A percentile compares a stretch with the other conserved stretches of the same genome.
Conservation (phyloP, 1,284 basidiomycete species). For the Termitomyces sp. region DNA sequence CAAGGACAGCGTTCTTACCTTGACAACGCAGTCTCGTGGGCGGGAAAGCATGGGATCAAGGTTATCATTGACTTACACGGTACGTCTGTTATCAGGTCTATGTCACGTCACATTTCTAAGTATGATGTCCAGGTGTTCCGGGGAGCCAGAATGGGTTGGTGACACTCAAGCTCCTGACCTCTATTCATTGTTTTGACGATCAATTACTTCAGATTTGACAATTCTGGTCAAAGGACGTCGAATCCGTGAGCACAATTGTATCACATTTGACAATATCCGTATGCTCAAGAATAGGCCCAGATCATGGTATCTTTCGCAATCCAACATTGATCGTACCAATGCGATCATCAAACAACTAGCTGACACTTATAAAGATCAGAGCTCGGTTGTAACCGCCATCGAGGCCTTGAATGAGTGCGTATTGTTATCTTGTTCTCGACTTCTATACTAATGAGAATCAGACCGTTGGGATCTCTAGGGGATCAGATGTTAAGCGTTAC, state of each 20-base stretch:
- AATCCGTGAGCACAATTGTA: constrained; percentile 39
- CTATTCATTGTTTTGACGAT: not conserved
- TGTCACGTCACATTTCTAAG: not conserved
- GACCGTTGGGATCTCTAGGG: constrained; percentile 75
- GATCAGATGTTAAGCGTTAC: constrained; percentile 49
- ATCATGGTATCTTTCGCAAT: constrained; percentile 65
- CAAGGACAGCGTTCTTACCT: constrained; percentile 76
- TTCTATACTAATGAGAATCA: constrained; percentile 25
- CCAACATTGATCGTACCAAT: constrained; percentile 69
- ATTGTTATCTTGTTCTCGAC: not conserved
- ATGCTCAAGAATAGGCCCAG: constrained; percentile 21
- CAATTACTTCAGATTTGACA: constrained; percentile 62
- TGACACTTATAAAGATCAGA: constrained; percentile 51
- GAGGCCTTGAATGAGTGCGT: constrained; percentile 75
- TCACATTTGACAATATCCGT: not conserved
- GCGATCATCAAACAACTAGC: constrained; percentile 63
- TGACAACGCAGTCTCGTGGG: constrained; percentile 76
- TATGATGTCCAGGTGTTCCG: constrained; percentile 45
- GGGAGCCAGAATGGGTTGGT: constrained; percentile 76
- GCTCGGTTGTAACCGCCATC: constrained; percentile 64
- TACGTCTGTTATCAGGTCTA: constrained; percentile 15
- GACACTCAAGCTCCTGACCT: not conserved
- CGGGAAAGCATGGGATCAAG: constrained; percentile 69
- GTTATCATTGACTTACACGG: constrained; percentile 83
- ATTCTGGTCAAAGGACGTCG: constrained; percentile 69